Percentiles rank a stretch among this genome's conserved stretches.
Conservation (phyloP, 2,329 filamentous ascomycete genomes). For the Fusarium buxicola region DNA sequence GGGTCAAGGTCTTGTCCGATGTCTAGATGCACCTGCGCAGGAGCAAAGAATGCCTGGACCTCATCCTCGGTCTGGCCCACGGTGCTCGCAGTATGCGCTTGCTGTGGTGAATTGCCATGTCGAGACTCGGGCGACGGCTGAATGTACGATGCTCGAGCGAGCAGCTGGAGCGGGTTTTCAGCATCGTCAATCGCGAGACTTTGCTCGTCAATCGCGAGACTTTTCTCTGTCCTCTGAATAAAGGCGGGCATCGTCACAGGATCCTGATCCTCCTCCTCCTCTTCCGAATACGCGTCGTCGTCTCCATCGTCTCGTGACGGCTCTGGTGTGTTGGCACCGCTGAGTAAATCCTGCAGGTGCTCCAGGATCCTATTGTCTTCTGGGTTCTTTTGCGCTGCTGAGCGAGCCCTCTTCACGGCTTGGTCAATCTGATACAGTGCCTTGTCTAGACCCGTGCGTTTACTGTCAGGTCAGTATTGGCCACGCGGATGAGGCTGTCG, state of each 20-base stretch:
- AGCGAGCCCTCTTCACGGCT: slow-evolving; percentile 68
- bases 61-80: slow-evolving; percentile 54
- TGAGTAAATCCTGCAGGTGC: slow-evolving; percentile 56
- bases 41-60: slow-evolving; percentile 74
- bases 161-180: slow-evolving; percentile 78
- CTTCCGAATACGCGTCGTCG: slow-evolving; percentile 50
- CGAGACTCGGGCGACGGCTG: slow-evolving; percentile 61
- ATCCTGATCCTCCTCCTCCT: slow-evolving; percentile 46
- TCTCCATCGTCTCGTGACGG: slow-evolving; percentile 33
- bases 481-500: not conserved
- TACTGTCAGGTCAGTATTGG: slow-evolving; percentile 59
- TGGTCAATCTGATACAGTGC: slow-evolving; percentile 80
- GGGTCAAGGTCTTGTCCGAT: slow-evolving; percentile 74
- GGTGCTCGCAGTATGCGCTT: slow-evolving; percentile 38
- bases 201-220: slow-evolving; percentile 73
- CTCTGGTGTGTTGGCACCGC: slow-evolving; percentile 42
- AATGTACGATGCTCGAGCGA: slow-evolving; percentile 78
- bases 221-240: slow-evolving; percentile 57
- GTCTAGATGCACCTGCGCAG: slow-evolving; percentile 72
- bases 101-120: slow-evolving; percentile 44
- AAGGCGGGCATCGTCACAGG: slow-evolving; percentile 43
- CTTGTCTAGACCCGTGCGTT: slow-evolving; percentile 79
- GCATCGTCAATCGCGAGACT: slow-evolving; percentile 75
- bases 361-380: slow-evolving; percentile 61
- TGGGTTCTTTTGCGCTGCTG: slow-evolving; percentile 54